phyloP scores from a whole-genome alignment of 139 green algal species.

The Picochlorum sp. region DNA sequence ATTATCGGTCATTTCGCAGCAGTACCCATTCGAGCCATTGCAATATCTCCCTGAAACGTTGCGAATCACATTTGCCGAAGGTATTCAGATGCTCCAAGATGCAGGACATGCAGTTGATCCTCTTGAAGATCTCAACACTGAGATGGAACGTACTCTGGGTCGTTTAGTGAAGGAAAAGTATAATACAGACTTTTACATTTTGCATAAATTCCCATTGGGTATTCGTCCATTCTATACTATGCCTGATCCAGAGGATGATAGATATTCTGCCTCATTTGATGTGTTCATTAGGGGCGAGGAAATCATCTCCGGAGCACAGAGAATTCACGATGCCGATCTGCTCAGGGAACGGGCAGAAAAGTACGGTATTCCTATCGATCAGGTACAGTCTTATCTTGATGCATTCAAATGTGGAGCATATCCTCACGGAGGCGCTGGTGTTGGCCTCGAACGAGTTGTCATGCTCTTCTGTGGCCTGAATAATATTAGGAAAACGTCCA shows the following conservation, averaged over 20 bases:
- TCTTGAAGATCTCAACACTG: slow-evolving; percentile 87
- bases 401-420: slow-evolving; percentile 85
- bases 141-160: slow-evolving; percentile 81
- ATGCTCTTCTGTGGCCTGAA: slow-evolving; percentile 96
- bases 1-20: slow-evolving; percentile 63
- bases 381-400: slow-evolving; percentile 90
- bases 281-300: slow-evolving; percentile 99
- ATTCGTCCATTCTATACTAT: slow-evolving; percentile 98
- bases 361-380: slow-evolving; percentile 64
- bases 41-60: slow-evolving; percentile 65
- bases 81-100: slow-evolving; percentile 83
- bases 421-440: slow-evolving; percentile 86
- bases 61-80: slow-evolving; percentile 84
- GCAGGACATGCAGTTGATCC: slow-evolving; percentile 67
- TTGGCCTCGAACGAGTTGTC: slow-evolving; percentile 92
- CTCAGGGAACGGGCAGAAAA: slow-evolving; percentile 61
- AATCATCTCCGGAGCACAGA: slow-evolving; percentile 89
- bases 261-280: slow-evolving; percentile 94
- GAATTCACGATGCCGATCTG: slow-evolving; percentile 87
- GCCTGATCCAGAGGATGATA: slow-evolving; percentile 73
- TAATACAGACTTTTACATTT: slow-evolving; percentile 96
- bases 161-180: slow-evolving; percentile 90
- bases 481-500: slow-evolving; percentile 96
- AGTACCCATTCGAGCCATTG: slow-evolving; percentile 88
- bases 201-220: slow-evolving; percentile 67